Evolutionary conservation across 257 asterid genomes (phyloP), one percentile per base, ranked within the genome.

Genomic region (Jasminum sambac): DNA sequence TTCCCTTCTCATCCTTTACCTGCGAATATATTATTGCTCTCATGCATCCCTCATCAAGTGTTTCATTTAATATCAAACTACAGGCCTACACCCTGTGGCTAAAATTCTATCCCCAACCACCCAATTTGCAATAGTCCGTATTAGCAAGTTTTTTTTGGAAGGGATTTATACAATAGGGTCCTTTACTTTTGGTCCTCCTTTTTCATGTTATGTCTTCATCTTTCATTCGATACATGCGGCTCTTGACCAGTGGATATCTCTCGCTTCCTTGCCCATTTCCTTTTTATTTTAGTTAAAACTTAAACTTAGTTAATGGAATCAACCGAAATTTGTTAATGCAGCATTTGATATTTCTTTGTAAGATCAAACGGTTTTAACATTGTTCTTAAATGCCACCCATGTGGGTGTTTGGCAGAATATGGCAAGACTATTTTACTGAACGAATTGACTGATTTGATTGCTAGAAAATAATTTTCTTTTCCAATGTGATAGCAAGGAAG

Each of bases 401-500:
- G 5, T 38, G 36, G 38, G 21, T 64, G 68, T 17, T 17, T 40
- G 68, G 19, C 50, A 38, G 10, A 64, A 39, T 43, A 50, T 50
- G 26, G 9, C 59, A 17, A 50, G 59, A 50, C 59, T n/a, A 17
- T 50, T 50, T 23, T 17, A 50, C 59, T 17, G 26, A n/a, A 66
- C 16, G 63, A 44, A 67, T 67, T 59, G 60, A 23, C 41, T 30
- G 34, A 23, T 63, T 37, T 67, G 64, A 50, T 60, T 37, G 42
- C 25, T 26, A 7, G 16, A 42, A 40, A 23, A 39, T 48, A 5
- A 17, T 42, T 66, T 39, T 21, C 44, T 7, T n/a, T 66, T 59
- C 48, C 11, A 25, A 43, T 76, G 24, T 74, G 69, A 50, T 72
- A 93, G 97, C 86, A 71, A 83, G 98, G 98, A 64, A 88, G 94